A percentile compares a stretch with the other conserved stretches of the same genome.
These are phyloP conservation scores for Cladorrhinum sp. DNA, from an alignment of 2,329 filamentous ascomycete species.

Conservation along the genomic window DNA sequence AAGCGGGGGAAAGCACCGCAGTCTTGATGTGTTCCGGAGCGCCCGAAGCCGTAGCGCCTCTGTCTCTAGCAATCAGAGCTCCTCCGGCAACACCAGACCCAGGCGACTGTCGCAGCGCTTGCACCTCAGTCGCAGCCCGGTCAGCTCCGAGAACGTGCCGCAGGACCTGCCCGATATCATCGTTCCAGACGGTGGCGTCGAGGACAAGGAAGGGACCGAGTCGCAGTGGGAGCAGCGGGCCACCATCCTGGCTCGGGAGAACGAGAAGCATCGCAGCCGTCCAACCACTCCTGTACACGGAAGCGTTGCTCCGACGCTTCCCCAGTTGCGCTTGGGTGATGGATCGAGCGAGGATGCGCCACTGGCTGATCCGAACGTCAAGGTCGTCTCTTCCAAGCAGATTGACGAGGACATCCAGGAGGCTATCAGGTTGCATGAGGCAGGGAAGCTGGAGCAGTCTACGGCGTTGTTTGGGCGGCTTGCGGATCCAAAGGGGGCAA, in stretches of 20 bases:
- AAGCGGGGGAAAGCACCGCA: constrained; percentile 23
- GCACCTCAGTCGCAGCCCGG: constrained; percentile 57
- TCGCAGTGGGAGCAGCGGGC: constrained; percentile 89
- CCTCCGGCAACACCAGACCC: constrained; percentile 33
- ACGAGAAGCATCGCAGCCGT: constrained; percentile 45
- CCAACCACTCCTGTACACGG: constrained; percentile 38
- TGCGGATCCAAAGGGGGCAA: constrained; percentile 77
- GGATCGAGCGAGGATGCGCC: constrained; percentile 25
- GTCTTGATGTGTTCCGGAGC: constrained; percentile 34
- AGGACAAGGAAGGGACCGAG: constrained; percentile 53
- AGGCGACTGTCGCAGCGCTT: constrained; percentile 66
- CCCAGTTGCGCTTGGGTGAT: constrained; percentile 30
- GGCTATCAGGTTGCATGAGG: constrained; percentile 91
- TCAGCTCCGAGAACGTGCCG: constrained; percentile 72
- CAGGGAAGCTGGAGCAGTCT: constrained; percentile 71
- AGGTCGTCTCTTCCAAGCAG: constrained; percentile 47
- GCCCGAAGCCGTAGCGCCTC: constrained; percentile 49
- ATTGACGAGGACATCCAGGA: constrained; percentile 78
- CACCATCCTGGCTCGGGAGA: constrained; percentile 74
- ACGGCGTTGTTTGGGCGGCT: constrained; percentile 82
- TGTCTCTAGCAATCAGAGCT: constrained; percentile 38
- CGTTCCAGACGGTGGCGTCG: constrained; percentile 41
- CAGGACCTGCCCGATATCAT: constrained; percentile 73
- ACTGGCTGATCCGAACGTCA: constrained; percentile 18
- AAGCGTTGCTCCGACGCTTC: constrained; percentile 29